Evolutionary conservation across 495 filamentous ascomycete genomes (phyloP).

Genomic region (Trichoderma erinaceum): DNA sequence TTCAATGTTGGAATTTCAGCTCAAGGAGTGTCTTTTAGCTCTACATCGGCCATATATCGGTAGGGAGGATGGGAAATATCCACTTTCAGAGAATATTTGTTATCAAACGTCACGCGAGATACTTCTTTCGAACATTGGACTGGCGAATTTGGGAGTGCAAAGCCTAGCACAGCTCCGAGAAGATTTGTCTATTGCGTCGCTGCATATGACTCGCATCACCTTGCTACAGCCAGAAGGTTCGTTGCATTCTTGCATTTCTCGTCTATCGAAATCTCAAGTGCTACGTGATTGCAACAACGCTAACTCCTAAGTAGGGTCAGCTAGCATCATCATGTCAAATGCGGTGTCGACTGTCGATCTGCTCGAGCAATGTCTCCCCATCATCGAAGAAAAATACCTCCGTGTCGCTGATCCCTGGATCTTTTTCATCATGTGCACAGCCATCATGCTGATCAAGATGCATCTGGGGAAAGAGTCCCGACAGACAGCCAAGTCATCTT

Average conservation of each 20-base stretch:
- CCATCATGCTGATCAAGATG: slow-evolving; percentile 30
- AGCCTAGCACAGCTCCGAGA: slow-evolving; percentile 30
- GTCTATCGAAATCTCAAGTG: not conserved
- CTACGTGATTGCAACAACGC: no score
- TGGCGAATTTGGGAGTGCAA: slow-evolving; percentile 28
- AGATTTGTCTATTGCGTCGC: slow-evolving; percentile 28
- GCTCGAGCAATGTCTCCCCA: slow-evolving; percentile 28
- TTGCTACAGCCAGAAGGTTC: slow-evolving; percentile 18
- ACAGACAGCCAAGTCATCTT: slow-evolving; percentile 27
- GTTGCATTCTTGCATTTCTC: not conserved
- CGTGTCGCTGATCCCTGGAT: slow-evolving; percentile 30
- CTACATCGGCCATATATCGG: slow-evolving; percentile 31
- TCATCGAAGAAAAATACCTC: slow-evolving; percentile 30
- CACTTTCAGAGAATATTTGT: slow-evolving; percentile 28
- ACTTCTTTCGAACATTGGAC: slow-evolving; percentile 28
- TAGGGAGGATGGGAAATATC: slow-evolving; percentile 24
- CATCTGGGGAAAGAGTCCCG: slow-evolving; percentile 29
- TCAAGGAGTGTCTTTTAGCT: slow-evolving; percentile 30
- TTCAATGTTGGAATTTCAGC: slow-evolving; percentile 28
- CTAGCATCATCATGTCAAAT: slow-evolving; percentile 26
- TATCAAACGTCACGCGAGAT: slow-evolving; percentile 32
- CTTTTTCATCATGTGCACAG: slow-evolving; percentile 31
- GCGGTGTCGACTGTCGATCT: slow-evolving; percentile 28
- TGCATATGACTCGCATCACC: slow-evolving; percentile 22
- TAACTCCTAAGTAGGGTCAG: slow-evolving; percentile 21